Evolutionary conservation across 1,284 basidiomycete species (phyloP), one percentile per base, ranked within the genome.

Genomic region (Heterobasidion irregulare): DNA sequence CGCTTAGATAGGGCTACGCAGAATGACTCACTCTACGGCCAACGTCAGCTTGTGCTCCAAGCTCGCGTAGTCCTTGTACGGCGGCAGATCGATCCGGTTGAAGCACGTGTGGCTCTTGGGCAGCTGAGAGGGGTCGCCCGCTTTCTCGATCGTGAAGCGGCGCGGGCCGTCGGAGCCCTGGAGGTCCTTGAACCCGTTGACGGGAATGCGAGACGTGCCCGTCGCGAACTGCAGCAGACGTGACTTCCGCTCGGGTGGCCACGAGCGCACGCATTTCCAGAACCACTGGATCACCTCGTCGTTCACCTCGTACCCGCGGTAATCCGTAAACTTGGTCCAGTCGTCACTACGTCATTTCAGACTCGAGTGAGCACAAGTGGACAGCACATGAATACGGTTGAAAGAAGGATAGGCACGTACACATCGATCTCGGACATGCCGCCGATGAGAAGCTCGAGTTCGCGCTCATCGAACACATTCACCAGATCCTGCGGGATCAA

Each of bases 241-340:
- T 50, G 91, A 92, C 75, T 98, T 98, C 70, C 94, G 86, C 73
- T 99, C 97, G 0, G 94, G 80, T 7, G 96, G 94, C 96, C 96
- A 99, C 53, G 87, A 86, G 55, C 91, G 86, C 56, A 99, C 92
- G 65, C 93, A 95, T 75, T 98, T 89, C 97, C 97, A 99, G 83
- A 99, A 99, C 97, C 97, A 99, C 69, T 98, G 93, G 61, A 99
- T 93, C 58, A 99, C 96, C 69, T 95, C 89, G 70, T 96, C 93
- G 33, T 83, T 89, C 72, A 88, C 88, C 68, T 89, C 86, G 66
- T 91, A 91, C 9, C 84, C 87, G 60, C 87, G 83, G 66, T 90
- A 92, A 67, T 92, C 89, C 18, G 89, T 92, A 70, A 88, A 91
- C 68, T 91, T 91, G 59, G 83, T 86, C 89, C 88, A 91, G 64